Evolutionary conservation across 257 asterid species (phyloP), one percentile per base, ranked within the genome.

Genomic region (Scutellaria barbata): DNA sequence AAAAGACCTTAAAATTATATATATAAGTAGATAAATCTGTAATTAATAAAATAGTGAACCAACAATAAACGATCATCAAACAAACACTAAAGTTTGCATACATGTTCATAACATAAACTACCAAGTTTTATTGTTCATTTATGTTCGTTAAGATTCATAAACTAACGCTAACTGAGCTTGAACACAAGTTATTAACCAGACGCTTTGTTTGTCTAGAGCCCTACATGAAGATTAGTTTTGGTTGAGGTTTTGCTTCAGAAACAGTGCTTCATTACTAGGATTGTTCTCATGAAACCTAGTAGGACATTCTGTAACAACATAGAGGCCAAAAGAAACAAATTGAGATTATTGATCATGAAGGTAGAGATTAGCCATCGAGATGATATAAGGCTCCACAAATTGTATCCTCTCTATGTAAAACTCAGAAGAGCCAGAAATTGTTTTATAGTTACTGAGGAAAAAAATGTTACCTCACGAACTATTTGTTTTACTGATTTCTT

Each of bases 401-500:
- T 22, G 10, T 13, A 18, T 10, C 50, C 52, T 48, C 69, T 10
- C 14, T 30, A 55, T 16, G 56, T 37, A 76, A 7, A 14, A 18
- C 57, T 67, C n/a, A 17, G 53, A 60, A 66, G 30, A 37, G 35
- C 10, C 37, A 11, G 25, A 7, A 13, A 66, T 37, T 66, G n/a
- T 7, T 55, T 9, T 57, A 48, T 35, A 18, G 71, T 40, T 43
- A 62, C 12, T 55, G 59, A 68, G 73, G 30, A 22, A 39, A 20
- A 52, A 14, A 68, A 4, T 39, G 11, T 77, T 74, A 91, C 99
- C 90, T 95, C 99, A 7, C 94, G 94, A 62, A 80, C 42, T 58
- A 95, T 92, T 75, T 92, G 99, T 78, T 82, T 92, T 71, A 89
- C 92, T 7, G 99, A 95, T 77, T 88, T 92, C 80, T 92, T 88